Evolutionary conservation across 1,284 basidiomycete genomes (phyloP), one percentile per base, ranked within the genome.

Genomic region (Athelia sp.): DNA sequence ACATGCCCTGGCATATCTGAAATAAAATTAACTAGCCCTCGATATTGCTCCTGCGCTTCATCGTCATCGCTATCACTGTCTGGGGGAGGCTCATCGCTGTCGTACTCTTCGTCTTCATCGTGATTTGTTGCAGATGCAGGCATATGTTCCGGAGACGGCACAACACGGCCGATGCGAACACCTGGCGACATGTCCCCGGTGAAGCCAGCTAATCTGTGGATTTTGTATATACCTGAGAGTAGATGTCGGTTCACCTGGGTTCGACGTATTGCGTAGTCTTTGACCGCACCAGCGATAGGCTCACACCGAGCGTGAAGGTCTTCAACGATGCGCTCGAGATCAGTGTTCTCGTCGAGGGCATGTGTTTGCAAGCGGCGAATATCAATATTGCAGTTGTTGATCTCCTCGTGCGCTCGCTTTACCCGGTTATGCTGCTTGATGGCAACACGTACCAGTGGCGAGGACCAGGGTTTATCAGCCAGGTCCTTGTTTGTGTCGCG

Each of bases 331-430:
- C 19, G 15, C 8, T n/a, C 6, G 15, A 40, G 19, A 21, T 21
- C 19, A 21, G 36, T 17, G n/a, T 40, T 40, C 26, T 57, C 50
- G 38, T 56, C 53, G 18, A 45, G 24, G 14, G 58, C 48, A 13
- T 40, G 50, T 17, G 56, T 57, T 10, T 26, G 23, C 3, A 58
- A 38, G 1, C 55, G 36, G 4, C 43, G 48, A 1, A 55, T 51
- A 43, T 61, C 58, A 13, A 61, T 36, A 44, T 59, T 52, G 6
- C 57, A 32, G 2, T 54, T 35, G 9, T 42, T 36, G 10, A 72
- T 52, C 51, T 73, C 69, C 45, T 71, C 65, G 1, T 53, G 45
- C 1, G 71, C 70, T 13, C 62, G 62, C 10, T 53, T 24, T 2
- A 70, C 54, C 15, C 62, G 59, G 44, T 60, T 60, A 40, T 57